These are phyloP conservation scores for Chlamydomonas applanata DNA, from an alignment of 139 green algal species.

Conservation along the genomic window DNA sequence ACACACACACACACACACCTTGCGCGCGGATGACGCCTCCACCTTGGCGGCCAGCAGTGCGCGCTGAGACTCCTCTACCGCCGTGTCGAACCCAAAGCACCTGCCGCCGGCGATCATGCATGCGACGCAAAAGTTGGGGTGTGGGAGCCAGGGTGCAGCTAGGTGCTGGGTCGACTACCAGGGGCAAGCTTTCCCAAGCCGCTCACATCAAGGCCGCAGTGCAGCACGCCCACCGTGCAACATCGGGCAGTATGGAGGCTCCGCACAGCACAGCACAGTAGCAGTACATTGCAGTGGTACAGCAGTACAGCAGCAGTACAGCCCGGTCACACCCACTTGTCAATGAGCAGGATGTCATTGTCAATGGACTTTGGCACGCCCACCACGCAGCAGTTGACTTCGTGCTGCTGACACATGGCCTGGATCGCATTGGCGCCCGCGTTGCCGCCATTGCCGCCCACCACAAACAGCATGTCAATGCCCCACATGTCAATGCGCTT, in stretches of 20 bases:
- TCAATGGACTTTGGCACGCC: constrained; percentile 53
- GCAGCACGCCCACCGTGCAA: too few species aligned
- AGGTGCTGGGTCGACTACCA: too few species aligned
- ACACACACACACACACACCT: too few species aligned
- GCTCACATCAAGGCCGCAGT: too few species aligned
- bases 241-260: too few species aligned
- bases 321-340: constrained; percentile 13
- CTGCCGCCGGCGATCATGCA: constrained; percentile 36
- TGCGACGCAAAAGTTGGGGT: too few species aligned
- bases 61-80: constrained; percentile 95
- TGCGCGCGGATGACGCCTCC: not conserved
- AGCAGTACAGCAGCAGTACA: not conserved
- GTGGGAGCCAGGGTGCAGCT: too few species aligned
- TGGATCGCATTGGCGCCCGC: constrained; percentile 58
- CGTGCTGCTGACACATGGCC: constrained; percentile 47
- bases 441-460: constrained; percentile 91
- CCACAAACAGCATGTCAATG: constrained; percentile 96
- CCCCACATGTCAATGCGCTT: constrained; percentile 93
- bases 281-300: too few species aligned
- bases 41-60: constrained; percentile 90
- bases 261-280: too few species aligned
- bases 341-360: constrained; percentile 63
- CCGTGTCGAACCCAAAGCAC: constrained; percentile 92
- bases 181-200: too few species aligned
- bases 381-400: constrained; percentile 54